Conservation (phyloP, 768 basidiomycete species). For the Leccinum arenicola region DNA sequence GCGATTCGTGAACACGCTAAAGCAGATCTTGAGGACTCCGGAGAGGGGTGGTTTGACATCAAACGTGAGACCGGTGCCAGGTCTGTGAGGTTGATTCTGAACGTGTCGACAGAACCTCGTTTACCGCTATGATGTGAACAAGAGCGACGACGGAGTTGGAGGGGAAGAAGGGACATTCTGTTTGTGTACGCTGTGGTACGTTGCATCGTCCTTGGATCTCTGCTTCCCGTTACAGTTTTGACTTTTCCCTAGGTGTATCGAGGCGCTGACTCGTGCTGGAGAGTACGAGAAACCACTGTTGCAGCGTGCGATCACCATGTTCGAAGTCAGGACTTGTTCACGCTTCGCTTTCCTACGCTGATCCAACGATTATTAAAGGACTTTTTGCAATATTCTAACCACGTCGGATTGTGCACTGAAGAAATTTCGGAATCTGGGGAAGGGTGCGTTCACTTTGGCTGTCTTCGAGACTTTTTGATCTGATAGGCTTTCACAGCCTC, state of each 20-base stretch:
- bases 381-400: slow-evolving; percentile 80
- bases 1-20: slow-evolving; percentile 82
- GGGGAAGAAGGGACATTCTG: slow-evolving; percentile 96
- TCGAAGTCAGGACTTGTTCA: slow-evolving; percentile 59
- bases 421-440: slow-evolving; percentile 86
- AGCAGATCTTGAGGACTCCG: slow-evolving; percentile 78
- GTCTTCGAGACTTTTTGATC: neutral
- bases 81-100: slow-evolving; percentile 3
- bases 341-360: neutral
- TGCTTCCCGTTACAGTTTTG: neutral
- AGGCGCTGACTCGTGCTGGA: slow-evolving; percentile 87
- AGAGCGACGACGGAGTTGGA: slow-evolving; percentile 90
- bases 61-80: slow-evolving; percentile 46
- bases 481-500: slow-evolving; percentile 42
- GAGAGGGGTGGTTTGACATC: slow-evolving; percentile 91
- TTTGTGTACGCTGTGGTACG: slow-evolving; percentile 78
- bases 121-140: slow-evolving; percentile 84
- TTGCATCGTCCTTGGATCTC: neutral
- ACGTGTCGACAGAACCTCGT: slow-evolving; percentile 61
- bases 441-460: slow-evolving; percentile 47
- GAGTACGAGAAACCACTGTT: slow-evolving; percentile 69
- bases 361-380: slow-evolving; percentile 41
- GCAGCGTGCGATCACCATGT: slow-evolving; percentile 74
- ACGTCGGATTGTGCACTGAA: slow-evolving; percentile 83
- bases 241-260: slow-evolving; percentile 60